These are phyloP conservation scores for Fusarium euwallaceae DNA, from an alignment of 2,329 filamentous ascomycete species.

Conservation along the genomic window DNA sequence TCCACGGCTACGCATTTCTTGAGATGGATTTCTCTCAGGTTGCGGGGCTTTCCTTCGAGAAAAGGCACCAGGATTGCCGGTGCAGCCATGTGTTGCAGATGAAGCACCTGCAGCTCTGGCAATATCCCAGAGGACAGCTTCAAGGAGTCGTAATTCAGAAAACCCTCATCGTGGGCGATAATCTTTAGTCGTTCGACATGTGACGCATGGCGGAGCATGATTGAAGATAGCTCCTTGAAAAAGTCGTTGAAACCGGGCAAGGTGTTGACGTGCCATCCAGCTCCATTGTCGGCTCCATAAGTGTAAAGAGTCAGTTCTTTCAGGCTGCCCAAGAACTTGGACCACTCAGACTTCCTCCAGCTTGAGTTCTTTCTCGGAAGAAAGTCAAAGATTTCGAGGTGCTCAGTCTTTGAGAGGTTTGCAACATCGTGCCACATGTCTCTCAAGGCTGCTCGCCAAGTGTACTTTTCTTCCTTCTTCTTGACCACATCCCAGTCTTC, in stretches of 20 bases:
- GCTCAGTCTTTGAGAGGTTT: background rate
- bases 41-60: background rate
- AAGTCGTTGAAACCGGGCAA: conserved; percentile 15
- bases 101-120: background rate
- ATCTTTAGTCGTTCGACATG: conserved; percentile 1
- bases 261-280: background rate
- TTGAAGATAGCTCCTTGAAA: background rate
- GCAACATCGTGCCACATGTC: conserved; percentile 21
- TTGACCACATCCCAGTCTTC: background rate
- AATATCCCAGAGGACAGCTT: background rate
- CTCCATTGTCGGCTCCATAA: background rate
- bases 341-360: background rate
- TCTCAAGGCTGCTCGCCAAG: background rate
- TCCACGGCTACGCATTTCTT: background rate
- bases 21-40: background rate
- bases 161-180: background rate
- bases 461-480: background rate
- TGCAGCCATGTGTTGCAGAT: conserved; percentile 2
- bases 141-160: background rate
- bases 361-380: background rate
- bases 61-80: background rate
- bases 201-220: background rate
- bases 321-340: background rate
- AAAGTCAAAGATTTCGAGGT: conserved; percentile 1
- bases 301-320: conserved; percentile 9